Base-by-base conservation (phyloP, 1,284 basidiomycete genomes). In the Salmacisia buchloeana region DNA sequence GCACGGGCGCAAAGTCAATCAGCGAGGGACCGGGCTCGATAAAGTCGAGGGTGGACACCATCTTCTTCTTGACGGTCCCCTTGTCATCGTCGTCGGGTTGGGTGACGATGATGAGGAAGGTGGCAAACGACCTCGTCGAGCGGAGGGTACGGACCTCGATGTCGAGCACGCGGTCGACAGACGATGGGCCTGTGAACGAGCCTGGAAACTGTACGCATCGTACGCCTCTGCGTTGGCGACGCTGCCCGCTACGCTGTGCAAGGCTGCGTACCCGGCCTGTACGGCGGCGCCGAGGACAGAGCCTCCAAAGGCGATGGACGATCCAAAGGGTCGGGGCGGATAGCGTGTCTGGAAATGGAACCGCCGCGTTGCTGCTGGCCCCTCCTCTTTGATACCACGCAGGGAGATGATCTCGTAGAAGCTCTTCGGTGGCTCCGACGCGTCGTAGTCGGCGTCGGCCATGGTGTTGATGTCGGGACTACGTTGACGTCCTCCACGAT, bases 371-470 rank as follows among this genome's bases (percentile, higher is more conserved):
- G 27, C 15, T 3, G 27, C 3, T 7, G 41, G 18, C 7, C 41
- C 41, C 4, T 33, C n/a, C 7, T 7, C 15, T 33, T 54, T 31
- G 41, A 43, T 21, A 31, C 29, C 29, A 18, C 49, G 25, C 12
- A 54, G 49, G 3, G 49, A 12, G 27, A 54, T 54, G 49, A 54
- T 33, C 13, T 54, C 49, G 49, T 54, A 54, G 49, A 54, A 54
- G 29, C 49, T 54, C 4, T 27, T 54, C 29, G 49, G 49, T 5
- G 27, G 49, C 49, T 54, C 27, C 4, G 49, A 54, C 7, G 49
- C 29, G 21, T 54, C 49, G 49, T 29, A 54, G 6, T 54, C 27
- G 3, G 39, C 6, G 18, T 4, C 18, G 3, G 23, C 39, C 39
- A 43, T 43, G 36, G 18, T 18, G 18, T n/a, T n/a, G n/a, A n/a